Evolutionary conservation across 306 rosid species (phyloP), one percentile per base, ranked within the genome.

Genomic region (Quercus mongolica): DNA sequence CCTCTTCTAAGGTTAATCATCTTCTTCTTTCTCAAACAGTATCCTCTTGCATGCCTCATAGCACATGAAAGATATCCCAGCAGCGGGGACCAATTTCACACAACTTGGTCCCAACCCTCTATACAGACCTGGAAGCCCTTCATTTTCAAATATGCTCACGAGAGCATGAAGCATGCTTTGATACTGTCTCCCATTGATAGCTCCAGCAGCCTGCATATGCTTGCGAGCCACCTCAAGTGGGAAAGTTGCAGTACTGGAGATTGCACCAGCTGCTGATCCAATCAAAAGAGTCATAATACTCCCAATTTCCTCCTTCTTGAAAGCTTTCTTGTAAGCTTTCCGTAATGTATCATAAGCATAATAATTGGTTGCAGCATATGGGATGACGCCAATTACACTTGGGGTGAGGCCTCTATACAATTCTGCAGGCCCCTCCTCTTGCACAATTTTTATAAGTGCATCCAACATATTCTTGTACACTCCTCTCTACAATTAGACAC

Each of bases 131-230:
- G 28, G 73, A 21, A 70, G 10, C 28, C 98, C 95, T 71, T 94
- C 97, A 56, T 84, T 86, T 73, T 87, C 90, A 56, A 86, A 77
- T 72, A 91, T 87, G 85, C 90, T 83, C 0, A 76, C 44, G 56
- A 93, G 91, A 17, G 98, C 97, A 69, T 93, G 90, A 59, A 86
- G 83, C 86, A 94, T 79, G 81, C 90, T 88, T 51, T 77, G 75
- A 71, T 91, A 91, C 25, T 90, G 92, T 76, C 89, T 87, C 76
- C 97, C 98, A 68, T 82, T 86, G 6, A 91, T 54, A 54, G 94
- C 90, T n/a, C 96, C 96, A 4, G 88, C 96, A 3, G 89, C 94
- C 80, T 94, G 98, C 94, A 94, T 91, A 38, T 90, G 93, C 90
- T 90, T 90, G 41, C 98, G 87, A 57, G 95, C 97, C 44, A 91